phyloP scores from a whole-genome alignment of 2,329 filamentous ascomycete genomes.

The Neonectria coccinea region DNA sequence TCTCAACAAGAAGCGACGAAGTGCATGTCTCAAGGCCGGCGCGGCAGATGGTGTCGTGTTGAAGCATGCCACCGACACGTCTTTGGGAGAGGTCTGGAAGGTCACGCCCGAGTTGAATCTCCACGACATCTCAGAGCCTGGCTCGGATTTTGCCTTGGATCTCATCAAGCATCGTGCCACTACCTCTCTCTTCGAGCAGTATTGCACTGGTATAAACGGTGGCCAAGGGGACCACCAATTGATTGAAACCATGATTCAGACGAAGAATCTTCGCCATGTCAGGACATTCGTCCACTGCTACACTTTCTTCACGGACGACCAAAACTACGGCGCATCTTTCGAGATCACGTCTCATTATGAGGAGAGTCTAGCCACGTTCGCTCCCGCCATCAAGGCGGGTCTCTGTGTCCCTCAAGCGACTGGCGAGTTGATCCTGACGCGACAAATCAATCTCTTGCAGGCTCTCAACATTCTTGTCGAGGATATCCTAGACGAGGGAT shows the following conservation, averaged over 20 bases:
- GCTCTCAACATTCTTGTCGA: slow-evolving; percentile 56
- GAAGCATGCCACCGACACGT: slow-evolving; percentile 49
- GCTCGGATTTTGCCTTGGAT: slow-evolving; percentile 53
- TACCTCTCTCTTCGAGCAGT: slow-evolving; percentile 50
- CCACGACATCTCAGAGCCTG: slow-evolving; percentile 51
- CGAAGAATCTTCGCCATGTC: slow-evolving; percentile 47
- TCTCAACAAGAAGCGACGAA: slow-evolving; percentile 50
- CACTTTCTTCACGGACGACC: slow-evolving; percentile 51
- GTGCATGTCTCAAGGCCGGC: slow-evolving; percentile 51
- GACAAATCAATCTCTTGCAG: slow-evolving; percentile 54
- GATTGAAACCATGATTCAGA: slow-evolving; percentile 51
- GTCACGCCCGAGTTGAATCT: slow-evolving; percentile 59
- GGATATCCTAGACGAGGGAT: slow-evolving; percentile 55
- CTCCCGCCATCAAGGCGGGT: slow-evolving; percentile 37
- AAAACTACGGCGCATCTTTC: slow-evolving; percentile 53
- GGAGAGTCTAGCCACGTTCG: slow-evolving; percentile 26
- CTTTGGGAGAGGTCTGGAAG: slow-evolving; percentile 53
- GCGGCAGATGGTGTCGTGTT: slow-evolving; percentile 50
- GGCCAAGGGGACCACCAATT: slow-evolving; percentile 51
- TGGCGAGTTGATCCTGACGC: slow-evolving; percentile 53
- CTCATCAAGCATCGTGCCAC: slow-evolving; percentile 55
- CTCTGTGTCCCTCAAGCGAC: slow-evolving; percentile 44
- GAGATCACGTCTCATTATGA: slow-evolving; percentile 30
- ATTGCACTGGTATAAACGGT: slow-evolving; percentile 45
- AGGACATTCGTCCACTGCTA: slow-evolving; percentile 48